Evolutionary conservation across 2,329 filamentous ascomycete genomes (phyloP).

Genomic region (Xylaria sp.): DNA sequence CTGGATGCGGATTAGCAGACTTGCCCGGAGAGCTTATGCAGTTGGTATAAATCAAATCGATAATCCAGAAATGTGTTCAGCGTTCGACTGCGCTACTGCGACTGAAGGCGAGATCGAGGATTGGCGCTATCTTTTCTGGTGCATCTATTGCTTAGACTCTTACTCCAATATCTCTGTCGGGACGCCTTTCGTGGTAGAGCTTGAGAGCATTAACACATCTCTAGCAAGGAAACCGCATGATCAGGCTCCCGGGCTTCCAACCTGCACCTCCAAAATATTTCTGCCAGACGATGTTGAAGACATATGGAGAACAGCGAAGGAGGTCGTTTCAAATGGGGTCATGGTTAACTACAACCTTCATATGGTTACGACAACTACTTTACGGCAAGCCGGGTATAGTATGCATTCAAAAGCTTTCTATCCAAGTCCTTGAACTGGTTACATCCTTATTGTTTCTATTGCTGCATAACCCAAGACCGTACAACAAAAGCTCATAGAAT

Average conservation of each 20-base stretch:
- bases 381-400: constrained; percentile 45
- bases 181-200: constrained; percentile 46
- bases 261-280: constrained; percentile 38
- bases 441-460: too few species aligned
- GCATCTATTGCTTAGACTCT: constrained; percentile 51
- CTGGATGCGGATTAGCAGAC: constrained; percentile 50
- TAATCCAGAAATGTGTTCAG: constrained; percentile 45
- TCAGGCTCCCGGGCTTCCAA: constrained; percentile 17
- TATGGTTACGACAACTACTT: constrained; percentile 45
- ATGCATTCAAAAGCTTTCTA: constrained; percentile 25
- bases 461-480: background rate
- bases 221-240: constrained; percentile 38
- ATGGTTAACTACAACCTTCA: constrained; percentile 45
- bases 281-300: constrained; percentile 43
- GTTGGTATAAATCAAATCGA: constrained; percentile 52
- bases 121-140: constrained; percentile 53
- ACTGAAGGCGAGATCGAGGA: constrained; percentile 50
- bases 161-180: constrained; percentile 51
- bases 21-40: constrained; percentile 51
- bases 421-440: background rate
- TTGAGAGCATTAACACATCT: constrained; percentile 48
- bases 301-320: constrained; percentile 43
- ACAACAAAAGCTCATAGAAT: background rate
- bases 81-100: constrained; percentile 37
- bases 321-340: constrained; percentile 37